Conservation (phyloP, 495 filamentous ascomycete genomes). For the Neurospora tetrasperma region DNA sequence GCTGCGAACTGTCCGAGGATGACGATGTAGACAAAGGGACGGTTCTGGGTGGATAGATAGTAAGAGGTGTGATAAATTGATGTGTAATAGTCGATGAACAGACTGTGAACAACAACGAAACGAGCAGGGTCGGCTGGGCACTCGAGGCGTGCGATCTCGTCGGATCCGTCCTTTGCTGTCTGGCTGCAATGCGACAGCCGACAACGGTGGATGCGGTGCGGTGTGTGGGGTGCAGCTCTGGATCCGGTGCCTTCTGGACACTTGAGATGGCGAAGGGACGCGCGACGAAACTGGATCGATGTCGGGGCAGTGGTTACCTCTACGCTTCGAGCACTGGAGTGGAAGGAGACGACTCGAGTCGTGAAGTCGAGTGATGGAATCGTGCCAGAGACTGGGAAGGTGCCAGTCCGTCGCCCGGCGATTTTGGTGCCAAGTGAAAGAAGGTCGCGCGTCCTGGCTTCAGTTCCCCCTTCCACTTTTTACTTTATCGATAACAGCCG, state of each 20-base stretch:
- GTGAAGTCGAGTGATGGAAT: background rate
- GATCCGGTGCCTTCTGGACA: background rate
- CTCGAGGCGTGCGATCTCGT: background rate
- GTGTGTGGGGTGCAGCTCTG: background rate
- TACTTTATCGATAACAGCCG: slow-evolving; percentile 22
- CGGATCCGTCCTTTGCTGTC: background rate
- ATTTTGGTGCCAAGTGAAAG: background rate
- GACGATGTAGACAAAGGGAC: background rate
- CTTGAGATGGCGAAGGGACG: background rate
- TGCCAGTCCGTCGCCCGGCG: background rate
- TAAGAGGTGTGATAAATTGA: background rate
- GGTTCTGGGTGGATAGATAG: background rate
- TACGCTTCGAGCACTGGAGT: background rate
- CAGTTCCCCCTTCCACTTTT: slow-evolving; percentile 10
- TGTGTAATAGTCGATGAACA: background rate
- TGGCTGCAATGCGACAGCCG: background rate
- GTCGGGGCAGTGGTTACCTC: background rate
- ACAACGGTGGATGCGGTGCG: background rate
- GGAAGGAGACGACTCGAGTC: background rate
- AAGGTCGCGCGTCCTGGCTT: slow-evolving; percentile 3
- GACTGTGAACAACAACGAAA: background rate
- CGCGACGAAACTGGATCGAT: background rate
- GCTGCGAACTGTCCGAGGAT: slow-evolving; percentile 1
- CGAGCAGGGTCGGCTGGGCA: background rate
- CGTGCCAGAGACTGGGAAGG: background rate